Evolutionary conservation across 2,329 filamentous ascomycete genomes (phyloP), one percentile per base, ranked within the genome.

Genomic region (Aspergillus quadricinctus): DNA sequence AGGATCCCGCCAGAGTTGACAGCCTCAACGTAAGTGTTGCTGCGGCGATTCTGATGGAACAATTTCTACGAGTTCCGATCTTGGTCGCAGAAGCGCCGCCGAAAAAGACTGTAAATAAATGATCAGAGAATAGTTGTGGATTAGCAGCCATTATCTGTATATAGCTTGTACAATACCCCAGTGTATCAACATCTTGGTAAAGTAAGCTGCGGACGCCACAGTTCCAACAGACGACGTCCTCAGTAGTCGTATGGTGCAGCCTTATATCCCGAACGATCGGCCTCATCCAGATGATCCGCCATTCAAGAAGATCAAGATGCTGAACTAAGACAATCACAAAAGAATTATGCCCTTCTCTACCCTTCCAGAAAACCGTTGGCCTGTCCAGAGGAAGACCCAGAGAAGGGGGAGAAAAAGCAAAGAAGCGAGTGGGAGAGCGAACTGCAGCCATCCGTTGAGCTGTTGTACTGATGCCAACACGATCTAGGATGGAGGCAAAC

Each of bases 21-120:
- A 96, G 92, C 72, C 76, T 99, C 71, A 97, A 99, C 70, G 94
- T 97, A 41, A 91, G 90, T 68, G 92, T 96, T 21, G 93, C 94
- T 1, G 85, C 90, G 6, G 91, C 85, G 1, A 77, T 97, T 50
- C 75, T 97, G 51, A 75, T 75, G 61, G 68, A 77, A 53, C 73
- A 67, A 59, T 75, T 77, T 55, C 62, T 76, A 51, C 69, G 68
- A 3, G 62, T 66, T 27, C 72, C 71, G n/a, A 57, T 74, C 29
- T 62, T 62, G 29, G 52, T 71, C 31, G 62, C 64, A 19, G 58
- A 62, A 27, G 55, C 59, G 25, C 52, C 52, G 10, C 14, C 31
- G 17, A 61, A 60, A 49, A 69, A 67, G 48, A 50, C 55, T 43
- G 52, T 52, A 17, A 28, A 52, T 45, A 49, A 19, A 27, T 53